phyloP scores from a whole-genome alignment of 306 rosid genomes.

The Sicyos baderoa region DNA sequence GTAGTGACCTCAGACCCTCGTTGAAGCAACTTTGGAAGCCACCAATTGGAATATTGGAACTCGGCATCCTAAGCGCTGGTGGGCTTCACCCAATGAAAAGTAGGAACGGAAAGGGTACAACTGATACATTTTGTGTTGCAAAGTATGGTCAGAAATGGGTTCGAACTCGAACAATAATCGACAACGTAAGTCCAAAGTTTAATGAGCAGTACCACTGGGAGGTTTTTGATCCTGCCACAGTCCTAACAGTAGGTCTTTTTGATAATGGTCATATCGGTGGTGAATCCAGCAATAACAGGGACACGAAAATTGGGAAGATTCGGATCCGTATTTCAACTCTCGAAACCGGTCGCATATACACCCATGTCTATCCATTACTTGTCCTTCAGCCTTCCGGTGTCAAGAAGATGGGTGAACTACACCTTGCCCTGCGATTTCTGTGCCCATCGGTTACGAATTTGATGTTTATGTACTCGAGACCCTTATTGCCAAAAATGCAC shows the following conservation, averaged over 20 bases:
- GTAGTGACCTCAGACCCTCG: conserved; percentile 82
- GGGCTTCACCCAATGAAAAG: conserved; percentile 66
- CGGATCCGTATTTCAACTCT: conserved; percentile 83
- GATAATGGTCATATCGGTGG: conserved; percentile 50
- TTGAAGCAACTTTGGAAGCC: conserved; percentile 65
- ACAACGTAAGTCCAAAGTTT: conserved; percentile 57
- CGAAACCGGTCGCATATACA: conserved; percentile 67
- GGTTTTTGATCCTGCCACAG: conserved; percentile 76
- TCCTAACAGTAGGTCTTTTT: conserved; percentile 79
- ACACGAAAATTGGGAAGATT: conserved; percentile 65
- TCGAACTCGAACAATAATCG: conserved; percentile 67
- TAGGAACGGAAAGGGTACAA: conserved; percentile 56
- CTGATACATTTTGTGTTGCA: conserved; percentile 81
- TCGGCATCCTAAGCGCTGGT: conserved; percentile 60
- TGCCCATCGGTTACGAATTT: conserved; percentile 49
- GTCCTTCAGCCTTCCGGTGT: conserved; percentile 70
- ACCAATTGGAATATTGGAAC: conserved; percentile 70
- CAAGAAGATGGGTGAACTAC: conserved; percentile 83
- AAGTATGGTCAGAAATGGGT: conserved; percentile 93
- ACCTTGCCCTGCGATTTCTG: conserved; percentile 78
- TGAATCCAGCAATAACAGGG: conserved; percentile 45
- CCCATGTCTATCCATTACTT: conserved; percentile 64
- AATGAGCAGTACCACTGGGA: conserved; percentile 98
- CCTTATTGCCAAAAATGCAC: conserved; percentile 91
- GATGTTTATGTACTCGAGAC: conserved; percentile 57